phyloP scores from a whole-genome alignment of 331 rosid species.

The Rosa hybrid region DNA sequence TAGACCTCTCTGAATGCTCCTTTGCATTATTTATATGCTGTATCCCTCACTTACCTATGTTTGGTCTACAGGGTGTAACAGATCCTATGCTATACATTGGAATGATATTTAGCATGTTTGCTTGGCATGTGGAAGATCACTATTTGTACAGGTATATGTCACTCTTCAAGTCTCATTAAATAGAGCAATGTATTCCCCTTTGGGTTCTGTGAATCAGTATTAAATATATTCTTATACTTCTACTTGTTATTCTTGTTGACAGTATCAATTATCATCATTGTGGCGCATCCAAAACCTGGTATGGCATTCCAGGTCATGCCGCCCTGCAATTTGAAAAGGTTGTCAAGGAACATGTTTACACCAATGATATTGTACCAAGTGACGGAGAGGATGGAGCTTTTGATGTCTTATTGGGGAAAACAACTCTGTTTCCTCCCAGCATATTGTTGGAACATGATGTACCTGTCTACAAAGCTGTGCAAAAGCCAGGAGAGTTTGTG shows the following conservation, averaged over 20 bases:
- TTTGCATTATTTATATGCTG: constrained; percentile 1
- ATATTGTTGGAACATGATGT: constrained; percentile 72
- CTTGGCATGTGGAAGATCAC: constrained; percentile 99
- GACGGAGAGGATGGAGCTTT: constrained; percentile 95
- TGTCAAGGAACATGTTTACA: constrained; percentile 81
- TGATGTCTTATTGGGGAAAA: constrained; percentile 89
- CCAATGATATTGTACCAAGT: constrained; percentile 71
- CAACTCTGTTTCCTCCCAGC: constrained; percentile 95
- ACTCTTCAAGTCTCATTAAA: not conserved
- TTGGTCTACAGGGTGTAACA: constrained; percentile 78
- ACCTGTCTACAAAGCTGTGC: constrained; percentile 91
- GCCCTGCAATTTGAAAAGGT: constrained; percentile 91
- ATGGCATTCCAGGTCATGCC: constrained; percentile 90
- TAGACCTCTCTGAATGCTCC: constrained; percentile 2
- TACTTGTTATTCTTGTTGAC: constrained; percentile 32
- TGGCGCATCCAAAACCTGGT: constrained; percentile 99
- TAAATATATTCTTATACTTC: constrained; percentile 14
- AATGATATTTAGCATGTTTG: constrained; percentile 96
- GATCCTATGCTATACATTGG: constrained; percentile 98
- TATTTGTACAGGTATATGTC: constrained; percentile 77
- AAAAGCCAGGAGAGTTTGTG: constrained; percentile 92
- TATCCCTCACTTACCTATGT: constrained; percentile 15
- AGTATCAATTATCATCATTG: constrained; percentile 97
- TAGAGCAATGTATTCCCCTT: constrained; percentile 14
- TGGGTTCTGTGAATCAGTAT: constrained; percentile 14